Evolutionary conservation across 2,329 filamentous ascomycete species (phyloP).

Genomic region (Fusarium sp.): DNA sequence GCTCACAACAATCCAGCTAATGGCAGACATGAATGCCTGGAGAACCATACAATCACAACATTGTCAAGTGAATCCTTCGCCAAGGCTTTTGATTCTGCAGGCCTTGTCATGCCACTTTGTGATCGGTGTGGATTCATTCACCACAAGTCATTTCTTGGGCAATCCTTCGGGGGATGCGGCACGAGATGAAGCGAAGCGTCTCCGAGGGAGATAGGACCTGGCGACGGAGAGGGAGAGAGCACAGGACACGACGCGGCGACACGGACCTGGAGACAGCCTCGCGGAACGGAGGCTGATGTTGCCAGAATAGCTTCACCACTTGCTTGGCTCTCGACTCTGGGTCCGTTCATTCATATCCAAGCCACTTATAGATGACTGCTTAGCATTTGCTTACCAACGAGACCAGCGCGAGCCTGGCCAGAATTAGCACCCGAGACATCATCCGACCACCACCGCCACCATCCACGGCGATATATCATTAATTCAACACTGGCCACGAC

Average conservation of each 20-base stretch:
- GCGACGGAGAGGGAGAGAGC: background rate
- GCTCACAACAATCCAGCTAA: background rate
- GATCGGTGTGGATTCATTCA: background rate
- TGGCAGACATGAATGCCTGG: background rate
- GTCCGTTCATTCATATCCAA: slow-evolving; percentile 11
- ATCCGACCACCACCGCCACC: slow-evolving; percentile 17
- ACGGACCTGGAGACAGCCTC: slow-evolving; percentile 24
- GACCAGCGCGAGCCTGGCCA: background rate
- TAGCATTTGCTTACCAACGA: slow-evolving; percentile 7
- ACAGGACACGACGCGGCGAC: slow-evolving; percentile 8
- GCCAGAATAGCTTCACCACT: slow-evolving; percentile 2
- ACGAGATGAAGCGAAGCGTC: slow-evolving; percentile 8
- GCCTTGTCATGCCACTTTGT: background rate
- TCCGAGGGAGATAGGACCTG: slow-evolving; percentile 2
- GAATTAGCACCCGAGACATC: slow-evolving; percentile 13
- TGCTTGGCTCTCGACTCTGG: slow-evolving; percentile 11
- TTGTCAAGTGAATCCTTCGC: slow-evolving; percentile 8
- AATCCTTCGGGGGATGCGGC: slow-evolving; percentile 2
- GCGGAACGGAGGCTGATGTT: background rate
- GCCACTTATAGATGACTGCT: background rate
- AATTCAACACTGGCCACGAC: background rate
- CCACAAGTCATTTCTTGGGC: background rate
- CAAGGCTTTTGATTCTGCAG: background rate
- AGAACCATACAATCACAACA: background rate
- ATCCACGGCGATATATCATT: background rate